These are phyloP conservation scores for Stemphylium lycopersici DNA, from an alignment of 2,329 filamentous ascomycete genomes.

Conservation along the genomic window DNA sequence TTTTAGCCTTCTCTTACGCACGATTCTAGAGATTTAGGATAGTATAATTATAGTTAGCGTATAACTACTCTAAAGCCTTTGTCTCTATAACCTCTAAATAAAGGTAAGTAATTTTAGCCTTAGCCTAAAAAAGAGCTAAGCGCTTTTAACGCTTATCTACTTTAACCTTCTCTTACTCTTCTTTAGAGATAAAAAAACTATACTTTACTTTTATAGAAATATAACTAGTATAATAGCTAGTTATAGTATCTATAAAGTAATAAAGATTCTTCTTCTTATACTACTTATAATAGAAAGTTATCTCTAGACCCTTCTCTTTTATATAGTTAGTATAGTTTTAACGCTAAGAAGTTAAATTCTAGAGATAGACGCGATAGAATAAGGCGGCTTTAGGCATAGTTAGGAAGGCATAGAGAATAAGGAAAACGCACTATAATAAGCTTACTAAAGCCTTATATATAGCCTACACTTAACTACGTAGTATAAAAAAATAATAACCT, in stretches of 20 bases:
- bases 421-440: too few relatives aligned
- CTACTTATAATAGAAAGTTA: too few relatives aligned
- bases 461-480: neutral
- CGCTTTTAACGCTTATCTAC: neutral
- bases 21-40: neutral
- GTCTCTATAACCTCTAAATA: neutral
- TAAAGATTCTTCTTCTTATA: neutral
- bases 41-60: neutral
- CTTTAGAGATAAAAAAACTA: neutral
- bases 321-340: neutral
- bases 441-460: neutral
- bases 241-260: neutral
- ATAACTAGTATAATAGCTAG: neutral
- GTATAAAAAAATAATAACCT: neutral
- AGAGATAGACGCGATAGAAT: too few relatives aligned
- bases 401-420: neutral
- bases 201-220: neutral
- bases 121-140: too few relatives aligned
- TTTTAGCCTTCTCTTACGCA: neutral
- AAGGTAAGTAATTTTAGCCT: neutral
- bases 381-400: neutral
- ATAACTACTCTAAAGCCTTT: neutral
- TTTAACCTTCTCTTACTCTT: neutral
- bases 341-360: too few relatives aligned
- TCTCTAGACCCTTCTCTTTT: too few relatives aligned